A percentile compares a stretch with the other conserved stretches of the same genome.
phyloP scores from a whole-genome alignment of 2,329 filamentous ascomycete species.

The Neonectria magnoliae region DNA sequence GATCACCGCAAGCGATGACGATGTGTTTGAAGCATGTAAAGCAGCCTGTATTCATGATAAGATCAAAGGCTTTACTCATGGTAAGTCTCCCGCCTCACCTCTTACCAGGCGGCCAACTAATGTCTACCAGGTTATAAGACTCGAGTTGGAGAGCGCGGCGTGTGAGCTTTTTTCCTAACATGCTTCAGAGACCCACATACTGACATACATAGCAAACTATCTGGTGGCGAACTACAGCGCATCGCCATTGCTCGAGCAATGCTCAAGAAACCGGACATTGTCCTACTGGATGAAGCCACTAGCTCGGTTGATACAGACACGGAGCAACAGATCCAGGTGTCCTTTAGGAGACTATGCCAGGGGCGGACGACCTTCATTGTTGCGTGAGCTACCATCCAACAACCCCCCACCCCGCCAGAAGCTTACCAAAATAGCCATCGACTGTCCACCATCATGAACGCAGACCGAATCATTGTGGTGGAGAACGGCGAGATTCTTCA shows the following conservation, averaged over 20 bases:
- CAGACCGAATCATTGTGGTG: conserved; percentile 74
- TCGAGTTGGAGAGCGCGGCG: conserved; percentile 61
- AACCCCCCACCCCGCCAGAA: no score
- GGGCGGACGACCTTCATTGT: conserved; percentile 74
- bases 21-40: conserved; percentile 64
- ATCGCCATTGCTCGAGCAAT: conserved; percentile 77
- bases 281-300: conserved; percentile 82
- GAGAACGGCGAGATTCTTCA: conserved; percentile 71
- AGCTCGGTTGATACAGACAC: conserved; percentile 79
- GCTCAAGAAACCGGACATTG: conserved; percentile 77
- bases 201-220: conserved; percentile 62
- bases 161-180: conserved; percentile 46
- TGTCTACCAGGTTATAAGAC: conserved; percentile 56
- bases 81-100: conserved; percentile 41
- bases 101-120: conserved; percentile 21
- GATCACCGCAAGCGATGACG: conserved; percentile 63
- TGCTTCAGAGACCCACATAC: conserved; percentile 1
- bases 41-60: conserved; percentile 69
- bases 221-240: conserved; percentile 73
- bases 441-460: conserved; percentile 76
- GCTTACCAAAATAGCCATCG: conserved; percentile 61
- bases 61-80: conserved; percentile 63
- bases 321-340: conserved; percentile 73
- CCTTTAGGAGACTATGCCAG: conserved; percentile 66
- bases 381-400: conserved; percentile 56